Evolutionary conservation across 371 early-diverging fungal genomes (phyloP).

Genomic region (Saksenaea vasiformis): DNA sequence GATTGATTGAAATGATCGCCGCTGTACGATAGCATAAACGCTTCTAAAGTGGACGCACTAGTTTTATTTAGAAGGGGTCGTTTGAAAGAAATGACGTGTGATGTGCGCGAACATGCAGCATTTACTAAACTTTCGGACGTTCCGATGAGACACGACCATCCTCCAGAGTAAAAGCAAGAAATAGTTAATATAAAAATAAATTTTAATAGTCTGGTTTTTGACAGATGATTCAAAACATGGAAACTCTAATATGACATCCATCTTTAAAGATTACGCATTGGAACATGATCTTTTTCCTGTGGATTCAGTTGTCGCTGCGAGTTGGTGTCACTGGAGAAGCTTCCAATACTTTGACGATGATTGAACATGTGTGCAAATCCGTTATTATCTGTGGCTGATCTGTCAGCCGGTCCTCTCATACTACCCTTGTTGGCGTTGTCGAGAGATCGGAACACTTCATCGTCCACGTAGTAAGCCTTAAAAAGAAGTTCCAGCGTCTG

Average conservation of each 20-base stretch:
- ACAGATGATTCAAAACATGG: background rate
- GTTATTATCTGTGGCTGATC: background rate
- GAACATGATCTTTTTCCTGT: background rate
- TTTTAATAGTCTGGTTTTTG: background rate
- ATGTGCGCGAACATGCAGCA: no score
- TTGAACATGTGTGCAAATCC: constrained; percentile 52
- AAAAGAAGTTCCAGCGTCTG: background rate
- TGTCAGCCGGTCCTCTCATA: constrained; percentile 8
- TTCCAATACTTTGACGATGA: constrained; percentile 41
- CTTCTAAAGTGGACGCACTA: no score
- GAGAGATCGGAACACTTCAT: constrained; percentile 35
- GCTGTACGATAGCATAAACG: no score
- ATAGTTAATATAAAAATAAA: background rate
- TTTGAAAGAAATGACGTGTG: no score
- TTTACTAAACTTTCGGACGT: no score
- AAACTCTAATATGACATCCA: background rate
- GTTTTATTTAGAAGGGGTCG: no score
- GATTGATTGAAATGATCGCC: no score
- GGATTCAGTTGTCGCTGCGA: constrained; percentile 32
- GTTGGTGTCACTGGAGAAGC: constrained; percentile 37
- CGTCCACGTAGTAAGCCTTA: background rate
- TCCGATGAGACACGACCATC: no score
- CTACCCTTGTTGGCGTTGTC: constrained; percentile 30
- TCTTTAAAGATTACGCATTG: background rate
- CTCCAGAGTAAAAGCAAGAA: background rate